A percentile compares a stretch with the other conserved stretches of the same genome.
phyloP scores from a whole-genome alignment of 768 basidiomycete genomes.

The Tylopilus sp. region DNA sequence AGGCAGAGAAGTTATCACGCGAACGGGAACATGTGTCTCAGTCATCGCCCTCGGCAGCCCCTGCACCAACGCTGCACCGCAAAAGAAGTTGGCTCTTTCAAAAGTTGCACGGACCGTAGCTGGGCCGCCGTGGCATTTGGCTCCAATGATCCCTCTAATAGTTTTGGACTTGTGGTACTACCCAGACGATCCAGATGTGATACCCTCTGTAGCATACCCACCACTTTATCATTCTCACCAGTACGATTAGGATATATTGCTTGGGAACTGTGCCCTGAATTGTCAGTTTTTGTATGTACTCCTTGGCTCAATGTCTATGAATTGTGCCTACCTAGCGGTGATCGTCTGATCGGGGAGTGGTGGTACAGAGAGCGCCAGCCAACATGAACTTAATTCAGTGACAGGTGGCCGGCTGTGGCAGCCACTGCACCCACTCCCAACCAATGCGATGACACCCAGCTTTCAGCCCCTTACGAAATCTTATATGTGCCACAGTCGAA shows the following conservation, averaged over 20 bases:
- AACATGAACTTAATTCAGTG: not conserved
- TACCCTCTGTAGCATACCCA: not conserved
- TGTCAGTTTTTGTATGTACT: not conserved
- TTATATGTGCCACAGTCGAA: not conserved
- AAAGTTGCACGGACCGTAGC: conserved; percentile 4
- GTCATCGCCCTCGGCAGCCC: not conserved
- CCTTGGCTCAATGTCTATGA: too few relatives aligned
- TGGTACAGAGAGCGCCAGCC: not conserved
- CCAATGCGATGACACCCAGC: not conserved
- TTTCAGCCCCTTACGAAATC: not conserved
- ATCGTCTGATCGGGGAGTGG: not conserved
- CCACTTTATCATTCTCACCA: not conserved
- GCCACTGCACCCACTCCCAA: not conserved
- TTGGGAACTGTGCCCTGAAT: not conserved
- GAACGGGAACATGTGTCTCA: not conserved
- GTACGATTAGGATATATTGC: not conserved
- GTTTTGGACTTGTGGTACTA: not conserved
- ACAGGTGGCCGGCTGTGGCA: not conserved
- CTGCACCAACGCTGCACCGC: not conserved
- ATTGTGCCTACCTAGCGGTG: not conserved
- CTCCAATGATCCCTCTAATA: not conserved
- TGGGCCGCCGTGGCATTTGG: not conserved
- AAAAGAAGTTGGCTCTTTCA: conserved; percentile 18
- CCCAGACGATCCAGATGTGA: not conserved
- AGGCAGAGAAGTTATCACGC: conserved; percentile 13